Base-by-base conservation (phyloP, 140 eudicot species). In the Bidens hawaiensis region DNA sequence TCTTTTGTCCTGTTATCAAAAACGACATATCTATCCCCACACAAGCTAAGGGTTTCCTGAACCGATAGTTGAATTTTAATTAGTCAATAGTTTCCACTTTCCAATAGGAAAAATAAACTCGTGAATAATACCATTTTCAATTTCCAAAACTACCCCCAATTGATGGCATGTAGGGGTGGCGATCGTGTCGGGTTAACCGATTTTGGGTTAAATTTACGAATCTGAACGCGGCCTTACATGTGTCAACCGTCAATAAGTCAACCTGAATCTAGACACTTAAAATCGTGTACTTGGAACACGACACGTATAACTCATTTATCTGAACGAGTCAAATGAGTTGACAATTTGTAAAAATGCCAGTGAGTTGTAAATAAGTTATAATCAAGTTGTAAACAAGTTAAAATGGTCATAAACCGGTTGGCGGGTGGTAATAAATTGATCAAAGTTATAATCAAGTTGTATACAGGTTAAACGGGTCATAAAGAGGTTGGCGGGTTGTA, bases 1-100 rank as follows among this genome's bases (percentile, higher is more conserved):
- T 78, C 83, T 60, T 61, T 80, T n/a, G 96, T 82, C 68, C 66
- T 82, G 83, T 91, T 91, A 58, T 91, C 71, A 24, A 91, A 91
- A 49, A 91, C 83, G 19, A 87, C 89, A 30, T 82, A 48, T 38
- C 96, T 78, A 56, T 83, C 66, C 31, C 80, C 95, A 60, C 96
- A 91, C 52, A 71, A 31, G n/a, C 48, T 8, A 36, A 87, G 87
- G 42, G 74, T n/a, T 75, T 87, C 85, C 96, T 91, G 42, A 65
- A 70, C n/a, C 48, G 67, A 50, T 52, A 27, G 16, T 41, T 25
- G 43, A n/a, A n/a, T n/a, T n/a, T n/a, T n/a, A n/a, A 64, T 17
- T 11, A 50, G 25, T 45, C 33, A 36, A 11, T 38, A 38, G 45
- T n/a, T n/a, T n/a, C n/a, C n/a, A n/a, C n/a, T 38, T 38, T 11